Evolutionary conservation across 2,329 filamentous ascomycete genomes (phyloP).

Genomic region (Zasmidium angulare): DNA sequence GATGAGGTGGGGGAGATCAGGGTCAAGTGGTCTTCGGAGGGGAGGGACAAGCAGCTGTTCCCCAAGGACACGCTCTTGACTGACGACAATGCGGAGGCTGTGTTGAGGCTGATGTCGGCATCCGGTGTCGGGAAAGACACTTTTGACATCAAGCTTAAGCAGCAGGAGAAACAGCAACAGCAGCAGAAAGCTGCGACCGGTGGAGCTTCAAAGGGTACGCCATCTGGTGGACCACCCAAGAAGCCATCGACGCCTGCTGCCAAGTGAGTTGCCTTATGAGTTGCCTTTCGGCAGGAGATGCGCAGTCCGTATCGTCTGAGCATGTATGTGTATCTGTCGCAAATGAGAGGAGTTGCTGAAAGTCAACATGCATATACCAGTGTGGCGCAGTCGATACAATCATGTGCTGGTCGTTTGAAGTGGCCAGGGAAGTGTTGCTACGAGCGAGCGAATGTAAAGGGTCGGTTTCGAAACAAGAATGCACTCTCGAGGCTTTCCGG

Average conservation of each 20-base stretch:
- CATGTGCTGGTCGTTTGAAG: not conserved
- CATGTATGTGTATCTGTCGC: not conserved
- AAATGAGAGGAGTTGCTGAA: not conserved
- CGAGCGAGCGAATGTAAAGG: not conserved
- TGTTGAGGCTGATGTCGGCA: conserved; percentile 33
- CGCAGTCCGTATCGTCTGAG: not conserved
- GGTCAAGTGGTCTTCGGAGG: conserved; percentile 35
- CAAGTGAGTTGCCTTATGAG: not conserved
- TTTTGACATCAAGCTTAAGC: conserved; percentile 33
- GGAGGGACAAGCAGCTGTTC: conserved; percentile 34
- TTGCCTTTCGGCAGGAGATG: not conserved
- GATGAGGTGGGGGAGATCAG: conserved; percentile 34
- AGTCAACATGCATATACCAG: not conserved
- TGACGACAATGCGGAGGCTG: conserved; percentile 34
- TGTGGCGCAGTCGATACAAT: not conserved
- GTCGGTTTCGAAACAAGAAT: not conserved
- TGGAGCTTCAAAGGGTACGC: not conserved
- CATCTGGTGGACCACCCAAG: not conserved
- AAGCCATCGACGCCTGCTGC: not conserved
- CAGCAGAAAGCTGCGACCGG: not conserved
- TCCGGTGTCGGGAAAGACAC: conserved; percentile 35
- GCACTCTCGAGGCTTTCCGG: not conserved
- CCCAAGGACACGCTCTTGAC: conserved; percentile 37
- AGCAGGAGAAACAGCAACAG: not conserved
- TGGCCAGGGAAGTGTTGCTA: not conserved